phyloP scores from a whole-genome alignment of 2,329 filamentous ascomycete genomes.

The Xylariaceae sp. region DNA sequence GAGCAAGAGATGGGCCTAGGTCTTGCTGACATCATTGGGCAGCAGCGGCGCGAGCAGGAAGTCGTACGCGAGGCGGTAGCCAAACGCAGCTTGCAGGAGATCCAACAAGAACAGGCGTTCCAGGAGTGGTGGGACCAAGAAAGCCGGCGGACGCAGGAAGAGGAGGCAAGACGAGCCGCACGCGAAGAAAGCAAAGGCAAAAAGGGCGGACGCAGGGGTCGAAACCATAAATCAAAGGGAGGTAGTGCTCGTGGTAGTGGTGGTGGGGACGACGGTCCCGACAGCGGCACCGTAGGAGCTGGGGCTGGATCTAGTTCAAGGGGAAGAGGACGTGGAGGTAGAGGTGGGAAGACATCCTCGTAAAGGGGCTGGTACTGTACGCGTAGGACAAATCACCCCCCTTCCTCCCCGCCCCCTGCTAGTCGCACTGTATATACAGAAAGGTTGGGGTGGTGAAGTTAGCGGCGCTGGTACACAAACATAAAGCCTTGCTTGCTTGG shows the following conservation, averaged over 20 bases:
- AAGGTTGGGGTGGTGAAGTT: no score
- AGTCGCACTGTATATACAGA: no score
- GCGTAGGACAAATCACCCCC: no score
- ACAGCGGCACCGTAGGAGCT: constrained; percentile 5
- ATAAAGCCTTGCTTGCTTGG: no score
- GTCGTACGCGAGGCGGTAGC: constrained; percentile 80
- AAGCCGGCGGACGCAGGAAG: constrained; percentile 70
- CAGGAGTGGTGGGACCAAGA: constrained; percentile 96
- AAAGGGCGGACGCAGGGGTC: constrained; percentile 27
- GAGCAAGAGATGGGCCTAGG: constrained; percentile 71
- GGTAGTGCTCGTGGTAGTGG: constrained; percentile 15
- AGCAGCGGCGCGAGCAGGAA: constrained; percentile 84
- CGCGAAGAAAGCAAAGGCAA: constrained; percentile 49
- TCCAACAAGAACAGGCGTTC: constrained; percentile 95
- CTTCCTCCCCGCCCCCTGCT: no score
- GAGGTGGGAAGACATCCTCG: constrained; percentile 12
- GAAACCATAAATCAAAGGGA: constrained; percentile 25
- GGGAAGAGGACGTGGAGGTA: constrained; percentile 25
- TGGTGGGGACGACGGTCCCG: constrained; percentile 5
- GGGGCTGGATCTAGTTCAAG: constrained; percentile 16
- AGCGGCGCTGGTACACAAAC: no score
- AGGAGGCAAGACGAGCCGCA: constrained; percentile 50
- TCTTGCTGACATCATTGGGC: constrained; percentile 84
- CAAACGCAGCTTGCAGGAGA: constrained; percentile 88
- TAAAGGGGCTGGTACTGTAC: no score